Evolutionary conservation across 179 eudicot genomes (phyloP).

Genomic region (Silene coronaria): DNA sequence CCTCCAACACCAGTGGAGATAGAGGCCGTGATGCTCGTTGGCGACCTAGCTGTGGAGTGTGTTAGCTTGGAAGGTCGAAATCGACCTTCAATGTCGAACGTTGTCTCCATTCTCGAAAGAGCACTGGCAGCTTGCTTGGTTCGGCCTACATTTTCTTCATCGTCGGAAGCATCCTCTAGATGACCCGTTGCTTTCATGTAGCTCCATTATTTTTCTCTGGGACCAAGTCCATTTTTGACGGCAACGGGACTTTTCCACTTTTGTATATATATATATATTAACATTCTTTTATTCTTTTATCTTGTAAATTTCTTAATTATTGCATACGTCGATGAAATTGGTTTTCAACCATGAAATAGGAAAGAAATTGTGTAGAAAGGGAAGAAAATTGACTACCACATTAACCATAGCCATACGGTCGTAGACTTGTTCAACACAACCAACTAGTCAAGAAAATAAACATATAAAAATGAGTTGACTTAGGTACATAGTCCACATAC

Average conservation of each 20-base stretch:
- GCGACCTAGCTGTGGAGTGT: slow-evolving; percentile 66
- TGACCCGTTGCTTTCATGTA: slow-evolving; percentile 17
- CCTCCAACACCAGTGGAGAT: slow-evolving; percentile 79
- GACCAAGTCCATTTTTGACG: slow-evolving; percentile 10
- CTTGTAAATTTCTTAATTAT: slow-evolving; percentile 12
- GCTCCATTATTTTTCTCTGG: neutral
- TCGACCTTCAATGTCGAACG: slow-evolving; percentile 63
- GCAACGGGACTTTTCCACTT: slow-evolving; percentile 12
- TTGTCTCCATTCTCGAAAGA: slow-evolving; percentile 53
- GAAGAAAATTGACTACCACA: slow-evolving; percentile 13
- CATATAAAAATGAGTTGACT: slow-evolving; percentile 5
- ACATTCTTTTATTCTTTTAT: slow-evolving; percentile 23
- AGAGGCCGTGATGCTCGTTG: slow-evolving; percentile 57
- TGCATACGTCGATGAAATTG: neutral
- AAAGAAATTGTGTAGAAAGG: slow-evolving; percentile 4
- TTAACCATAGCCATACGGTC: neutral
- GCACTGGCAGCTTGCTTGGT: slow-evolving; percentile 48
- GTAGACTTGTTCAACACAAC: slow-evolving; percentile 17
- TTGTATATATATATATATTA: slow-evolving; percentile 18
- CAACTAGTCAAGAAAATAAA: neutral
- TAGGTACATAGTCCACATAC: neutral
- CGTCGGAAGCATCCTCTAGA: slow-evolving; percentile 27
- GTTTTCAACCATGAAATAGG: neutral
- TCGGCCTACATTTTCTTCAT: slow-evolving; percentile 25
- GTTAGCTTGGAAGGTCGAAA: slow-evolving; percentile 39